Conservation (phyloP, 371 early-diverging fungal genomes). For the Dichotomocladium elegans region DNA sequence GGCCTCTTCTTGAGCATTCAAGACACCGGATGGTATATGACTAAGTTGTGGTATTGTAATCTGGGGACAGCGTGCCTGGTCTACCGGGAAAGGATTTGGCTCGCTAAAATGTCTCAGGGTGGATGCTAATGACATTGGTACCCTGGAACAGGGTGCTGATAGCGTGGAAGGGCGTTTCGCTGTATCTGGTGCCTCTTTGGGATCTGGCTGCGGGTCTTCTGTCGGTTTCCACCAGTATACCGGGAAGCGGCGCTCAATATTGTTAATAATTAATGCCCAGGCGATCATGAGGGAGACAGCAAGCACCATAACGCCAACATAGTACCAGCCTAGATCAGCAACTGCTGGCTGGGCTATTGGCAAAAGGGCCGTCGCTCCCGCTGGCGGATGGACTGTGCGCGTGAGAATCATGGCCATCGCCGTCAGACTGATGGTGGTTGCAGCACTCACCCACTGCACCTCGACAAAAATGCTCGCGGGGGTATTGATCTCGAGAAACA, state of each 20-base stretch:
- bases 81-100: too few species aligned
- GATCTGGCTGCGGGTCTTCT: not conserved
- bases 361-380: constrained; percentile 66
- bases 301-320: constrained; percentile 54
- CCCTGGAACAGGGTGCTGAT: too few species aligned
- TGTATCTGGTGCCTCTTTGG: not conserved
- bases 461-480: constrained; percentile 18
- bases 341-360: constrained; percentile 45
- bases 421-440: constrained; percentile 64
- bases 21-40: too few species aligned
- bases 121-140: too few species aligned
- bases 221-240: constrained; percentile 58
- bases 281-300: constrained; percentile 50
- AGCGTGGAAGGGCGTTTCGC: too few species aligned
- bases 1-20: too few species aligned
- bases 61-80: too few species aligned
- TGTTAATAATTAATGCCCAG: constrained; percentile 66
- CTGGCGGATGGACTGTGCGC: constrained; percentile 74
- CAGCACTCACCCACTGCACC: constrained; percentile 64
- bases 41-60: too few species aligned
- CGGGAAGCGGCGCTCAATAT: constrained; percentile 66
- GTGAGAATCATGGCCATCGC: constrained; percentile 65
- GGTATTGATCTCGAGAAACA: constrained; percentile 46
- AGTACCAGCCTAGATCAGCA: constrained; percentile 54
- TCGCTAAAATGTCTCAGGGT: too few species aligned